Evolutionary conservation across 2,329 filamentous ascomycete species (phyloP), one percentile per base, ranked within the genome.

Genomic region (Pochonia chlamydosporia): DNA sequence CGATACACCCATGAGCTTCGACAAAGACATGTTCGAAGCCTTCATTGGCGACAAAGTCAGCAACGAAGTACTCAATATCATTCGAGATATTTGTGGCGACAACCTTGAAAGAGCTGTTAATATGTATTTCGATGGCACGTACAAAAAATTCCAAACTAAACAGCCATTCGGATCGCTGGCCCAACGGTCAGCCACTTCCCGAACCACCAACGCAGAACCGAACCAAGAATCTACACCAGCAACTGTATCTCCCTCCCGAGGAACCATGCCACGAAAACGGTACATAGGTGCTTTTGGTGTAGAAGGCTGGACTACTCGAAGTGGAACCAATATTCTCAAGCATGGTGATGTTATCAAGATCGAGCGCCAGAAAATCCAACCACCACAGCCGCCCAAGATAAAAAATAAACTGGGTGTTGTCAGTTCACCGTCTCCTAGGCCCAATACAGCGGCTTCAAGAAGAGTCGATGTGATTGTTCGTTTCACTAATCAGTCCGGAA

Each of bases 211-310:
- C 21, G n/a, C 35, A 20, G 35, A 18, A 3, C 4, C 24, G 5
- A 28, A 11, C 16, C 10, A 28, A 16, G 40, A 30, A n/a, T 10
- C 18, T 13, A 14, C 21, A 42, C 21, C 18, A 6, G n/a, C 40
- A 28, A 20, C 2, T 16, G 4, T 24, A 42, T 13, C 23, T 42
- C n/a, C 14, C 2, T 18, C 51, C 10, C 49, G 52, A 30, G 54
- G 52, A 21, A 57, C 51, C 4, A 67, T 70, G 46, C 69, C 73
- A 0, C 58, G 63, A 3, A 64, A 60, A 28, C 69, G 93, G 59
- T 99, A 97, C 58, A 79, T 97, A 51, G 93, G 93, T 16, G 89
- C 90, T 0, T 93, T 97, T 65, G 93, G 93, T 8, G 90, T 88
- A 4, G 89, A 86, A 46, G 93, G 85, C 4, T 99, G 93, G 93